Evolutionary conservation across 805 yeast species (phyloP).

Genomic region (Metschnikowia kunwiensis): DNA sequence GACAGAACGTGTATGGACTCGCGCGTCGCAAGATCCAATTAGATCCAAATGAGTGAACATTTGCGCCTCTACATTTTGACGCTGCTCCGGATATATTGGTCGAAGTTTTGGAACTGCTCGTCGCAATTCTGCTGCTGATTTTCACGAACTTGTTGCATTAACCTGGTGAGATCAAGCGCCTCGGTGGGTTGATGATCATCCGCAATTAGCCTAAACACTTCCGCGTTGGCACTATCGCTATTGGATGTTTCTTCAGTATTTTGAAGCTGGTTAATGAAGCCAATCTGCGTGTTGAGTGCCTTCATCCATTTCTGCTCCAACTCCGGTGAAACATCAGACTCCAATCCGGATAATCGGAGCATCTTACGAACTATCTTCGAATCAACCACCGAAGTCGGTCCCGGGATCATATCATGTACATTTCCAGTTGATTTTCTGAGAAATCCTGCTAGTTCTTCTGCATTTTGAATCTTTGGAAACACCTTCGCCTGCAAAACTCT

Average conservation of each 20-base stretch:
- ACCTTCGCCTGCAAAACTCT: constrained; percentile 3
- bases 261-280: constrained; percentile 45
- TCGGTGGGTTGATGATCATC: constrained; percentile 28
- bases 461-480: constrained; percentile 7
- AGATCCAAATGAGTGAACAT: neutral
- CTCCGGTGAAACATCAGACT: constrained; percentile 23
- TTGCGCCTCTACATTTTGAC: constrained; percentile 4
- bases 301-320: constrained; percentile 29
- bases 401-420: constrained; percentile 17
- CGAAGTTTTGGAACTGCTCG: constrained; percentile 3
- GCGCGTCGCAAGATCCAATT: constrained; percentile 40
- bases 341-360: constrained; percentile 49
- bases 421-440: constrained; percentile 13
- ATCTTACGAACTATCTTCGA: constrained; percentile 28
- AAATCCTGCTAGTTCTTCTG: constrained; percentile 8
- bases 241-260: constrained; percentile 7
- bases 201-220: constrained; percentile 33
- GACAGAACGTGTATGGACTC: constrained; percentile 82
- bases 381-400: constrained; percentile 16
- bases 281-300: constrained; percentile 46
- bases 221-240: constrained; percentile 16
- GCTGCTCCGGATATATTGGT: neutral
- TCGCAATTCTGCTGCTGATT: constrained; percentile 1
- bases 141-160: constrained; percentile 13
- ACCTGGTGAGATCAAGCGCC: constrained; percentile 23